Evolutionary conservation across 352 stramenopile species (phyloP), one percentile per base, ranked within the genome.

Genomic region (Globisporangium perplexum): DNA sequence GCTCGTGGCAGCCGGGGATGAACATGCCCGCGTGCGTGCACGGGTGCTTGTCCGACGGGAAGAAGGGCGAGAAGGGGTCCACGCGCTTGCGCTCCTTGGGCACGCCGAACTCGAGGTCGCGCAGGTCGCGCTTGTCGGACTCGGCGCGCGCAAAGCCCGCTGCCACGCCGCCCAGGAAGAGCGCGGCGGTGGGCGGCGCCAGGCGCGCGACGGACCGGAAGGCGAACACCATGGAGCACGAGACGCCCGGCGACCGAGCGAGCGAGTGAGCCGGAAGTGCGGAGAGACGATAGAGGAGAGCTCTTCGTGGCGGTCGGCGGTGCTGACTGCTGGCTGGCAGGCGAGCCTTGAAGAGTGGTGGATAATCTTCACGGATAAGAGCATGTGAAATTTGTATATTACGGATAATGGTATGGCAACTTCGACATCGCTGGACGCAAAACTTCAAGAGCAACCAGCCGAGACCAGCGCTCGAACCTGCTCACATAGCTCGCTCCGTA

Each of bases 21-120:
- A 97, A 97, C 83, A 95, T 93, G 47, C 88, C 85, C 10, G 87
- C 83, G 59, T 95, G 75, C 45, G 88, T 96, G 66, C 88, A 96
- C 59, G 84, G 81, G 66, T 96, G 88, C 62, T 94, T 94, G 70
- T 94, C 84, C 23, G 84, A 94, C 53, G 84, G 84, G 57, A 94
- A 94, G 63, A 94, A 94, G 8, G 84, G 84, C 53, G 84, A 94
- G 69, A 92, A 89, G 47, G 84, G 84, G 49, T 94, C 84, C 55
- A 94, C 84, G 66, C 84, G 84, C 66, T 94, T 94, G 71, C 84
- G 84, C 60, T 94, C 79, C 52, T 88, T 74, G 2, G 84, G 84
- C 50, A 94, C 77, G 45, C 84, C 84, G 47, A 94, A 94, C 67
- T 94, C 84, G 15, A 88, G 72, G 65, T 94, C 84, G 45, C 84